Conservation (phyloP, 176 grass and related monocot genomes). For the Poa pratensis region DNA sequence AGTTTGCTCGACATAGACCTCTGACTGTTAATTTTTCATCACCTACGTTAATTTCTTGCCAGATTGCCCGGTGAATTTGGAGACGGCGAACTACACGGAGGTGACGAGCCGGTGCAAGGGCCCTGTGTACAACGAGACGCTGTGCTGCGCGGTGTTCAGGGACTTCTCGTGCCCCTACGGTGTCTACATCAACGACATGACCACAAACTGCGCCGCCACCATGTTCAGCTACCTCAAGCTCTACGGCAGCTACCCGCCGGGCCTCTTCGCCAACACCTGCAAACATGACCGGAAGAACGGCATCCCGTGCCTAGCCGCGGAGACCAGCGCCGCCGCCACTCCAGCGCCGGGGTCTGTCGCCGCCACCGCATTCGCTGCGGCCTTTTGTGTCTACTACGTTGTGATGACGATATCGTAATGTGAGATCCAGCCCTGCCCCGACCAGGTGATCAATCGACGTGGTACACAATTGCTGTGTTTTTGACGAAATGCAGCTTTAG, state of each 20-base stretch:
- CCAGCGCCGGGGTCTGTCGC: too few relatives aligned
- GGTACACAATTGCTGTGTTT: too few relatives aligned
- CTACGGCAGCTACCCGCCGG: background rate
- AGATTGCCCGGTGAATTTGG: background rate
- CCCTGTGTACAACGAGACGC: background rate
- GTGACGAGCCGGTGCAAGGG: slow-evolving; percentile 19
- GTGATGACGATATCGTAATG: too few relatives aligned
- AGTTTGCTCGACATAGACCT: too few relatives aligned
- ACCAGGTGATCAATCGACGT: too few relatives aligned
- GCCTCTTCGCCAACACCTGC: slow-evolving; percentile 17
- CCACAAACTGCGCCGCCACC: slow-evolving; percentile 6
- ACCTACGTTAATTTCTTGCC: too few relatives aligned
- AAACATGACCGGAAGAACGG: background rate
- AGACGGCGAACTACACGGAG: slow-evolving; percentile 4
- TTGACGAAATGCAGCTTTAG: too few relatives aligned
- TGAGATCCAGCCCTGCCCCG: too few relatives aligned
- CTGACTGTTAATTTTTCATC: background rate
- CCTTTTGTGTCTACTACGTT: too few relatives aligned
- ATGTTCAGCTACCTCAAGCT: background rate
- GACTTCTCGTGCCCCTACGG: background rate
- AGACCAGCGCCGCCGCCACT: background rate
- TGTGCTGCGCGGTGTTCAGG: background rate
- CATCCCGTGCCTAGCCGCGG: background rate
- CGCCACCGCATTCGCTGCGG: too few relatives aligned
- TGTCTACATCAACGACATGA: background rate